Conservation (phyloP, 2,329 filamentous ascomycete species). For the Aspergillus sp. region DNA sequence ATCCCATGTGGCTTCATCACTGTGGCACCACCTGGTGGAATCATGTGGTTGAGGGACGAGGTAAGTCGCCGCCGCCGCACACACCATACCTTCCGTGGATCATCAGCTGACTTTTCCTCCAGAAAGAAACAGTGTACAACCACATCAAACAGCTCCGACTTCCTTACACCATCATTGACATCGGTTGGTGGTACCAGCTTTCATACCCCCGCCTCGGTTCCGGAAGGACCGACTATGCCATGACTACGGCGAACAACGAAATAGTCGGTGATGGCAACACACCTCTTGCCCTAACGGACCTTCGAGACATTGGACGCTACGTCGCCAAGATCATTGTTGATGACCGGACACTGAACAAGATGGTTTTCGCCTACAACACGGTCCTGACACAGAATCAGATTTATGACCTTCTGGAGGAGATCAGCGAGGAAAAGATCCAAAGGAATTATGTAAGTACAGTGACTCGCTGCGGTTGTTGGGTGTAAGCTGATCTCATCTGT, state of each 20-base stretch:
- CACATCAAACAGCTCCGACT: constrained; percentile 52
- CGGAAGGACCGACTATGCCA: constrained; percentile 49
- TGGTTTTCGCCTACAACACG: constrained; percentile 53
- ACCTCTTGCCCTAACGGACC: constrained; percentile 49
- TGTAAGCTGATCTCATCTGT: constrained; percentile 15
- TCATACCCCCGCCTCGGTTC: constrained; percentile 49
- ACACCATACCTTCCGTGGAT: neutral
- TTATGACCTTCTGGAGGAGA: constrained; percentile 48
- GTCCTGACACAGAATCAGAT: constrained; percentile 51
- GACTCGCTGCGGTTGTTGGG: neutral
- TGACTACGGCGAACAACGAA: constrained; percentile 36
- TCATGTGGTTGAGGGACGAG: constrained; percentile 46
- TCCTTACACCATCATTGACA: constrained; percentile 59
- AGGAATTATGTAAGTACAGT: constrained; percentile 38
- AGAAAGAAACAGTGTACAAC: constrained; percentile 56
- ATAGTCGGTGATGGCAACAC: constrained; percentile 51
- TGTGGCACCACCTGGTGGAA: constrained; percentile 47
- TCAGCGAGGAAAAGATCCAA: constrained; percentile 53
- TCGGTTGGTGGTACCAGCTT: constrained; percentile 62
- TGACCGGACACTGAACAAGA: constrained; percentile 55
- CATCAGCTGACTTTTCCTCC: constrained; percentile 1
- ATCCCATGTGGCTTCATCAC: constrained; percentile 55
- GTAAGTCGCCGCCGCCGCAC: constrained; percentile 24
- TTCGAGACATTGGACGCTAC: constrained; percentile 56
- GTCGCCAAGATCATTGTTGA: constrained; percentile 56